Evolutionary conservation across 176 grass and related monocot genomes (phyloP).

Genomic region (Themeda triandra): DNA sequence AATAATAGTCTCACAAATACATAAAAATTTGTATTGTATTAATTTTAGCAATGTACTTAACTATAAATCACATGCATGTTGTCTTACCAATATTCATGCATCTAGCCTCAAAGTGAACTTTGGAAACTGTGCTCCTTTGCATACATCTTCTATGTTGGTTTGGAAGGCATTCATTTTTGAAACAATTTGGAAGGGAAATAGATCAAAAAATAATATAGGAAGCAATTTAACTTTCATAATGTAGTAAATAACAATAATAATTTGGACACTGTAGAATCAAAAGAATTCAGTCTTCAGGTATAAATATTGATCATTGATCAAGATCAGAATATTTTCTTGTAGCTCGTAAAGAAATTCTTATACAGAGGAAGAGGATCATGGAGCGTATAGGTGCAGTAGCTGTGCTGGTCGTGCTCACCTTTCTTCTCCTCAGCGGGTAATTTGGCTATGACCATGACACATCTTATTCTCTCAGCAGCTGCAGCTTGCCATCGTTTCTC

Average conservation of each 20-base stretch:
- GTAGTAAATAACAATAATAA: too few species aligned
- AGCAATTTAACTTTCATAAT: neutral
- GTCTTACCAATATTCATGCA: too few species aligned
- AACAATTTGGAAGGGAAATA: neutral
- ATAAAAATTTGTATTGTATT: too few species aligned
- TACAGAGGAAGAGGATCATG: neutral
- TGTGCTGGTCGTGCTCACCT: neutral
- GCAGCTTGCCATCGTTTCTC: neutral
- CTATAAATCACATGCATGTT: too few species aligned
- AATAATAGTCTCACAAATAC: too few species aligned
- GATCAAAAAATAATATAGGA: too few species aligned
- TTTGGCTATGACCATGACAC: neutral
- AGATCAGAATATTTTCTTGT: too few species aligned
- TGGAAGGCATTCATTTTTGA: neutral
- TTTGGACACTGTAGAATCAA: neutral
- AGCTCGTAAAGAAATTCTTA: too few species aligned
- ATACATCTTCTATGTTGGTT: too few species aligned
- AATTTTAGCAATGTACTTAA: too few species aligned
- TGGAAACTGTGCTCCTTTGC: too few species aligned
- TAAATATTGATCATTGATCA: neutral
- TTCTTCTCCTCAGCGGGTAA: neutral
- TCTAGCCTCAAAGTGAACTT: too few species aligned
- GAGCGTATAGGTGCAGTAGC: neutral
- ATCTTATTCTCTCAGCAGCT: neutral
- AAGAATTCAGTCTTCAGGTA: neutral